Evolutionary conservation across 768 basidiomycete genomes (phyloP).

Genomic region (Tulasnella sp.): DNA sequence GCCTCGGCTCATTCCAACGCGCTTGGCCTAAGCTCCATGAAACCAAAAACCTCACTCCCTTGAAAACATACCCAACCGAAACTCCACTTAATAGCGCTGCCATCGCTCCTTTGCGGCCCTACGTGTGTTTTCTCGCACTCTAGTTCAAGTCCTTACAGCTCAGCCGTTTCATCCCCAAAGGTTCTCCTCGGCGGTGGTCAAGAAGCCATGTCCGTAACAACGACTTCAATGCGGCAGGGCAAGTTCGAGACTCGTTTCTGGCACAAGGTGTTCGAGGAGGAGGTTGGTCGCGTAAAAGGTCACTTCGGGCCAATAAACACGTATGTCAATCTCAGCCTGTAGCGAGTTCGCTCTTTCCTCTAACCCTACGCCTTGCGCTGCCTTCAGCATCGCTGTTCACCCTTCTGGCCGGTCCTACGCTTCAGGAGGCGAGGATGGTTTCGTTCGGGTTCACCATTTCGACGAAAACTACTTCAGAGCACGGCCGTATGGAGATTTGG

Average conservation of each 20-base stretch:
- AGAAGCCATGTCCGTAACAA: conserved; percentile 97
- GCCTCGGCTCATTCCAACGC: not conserved
- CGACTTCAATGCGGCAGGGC: conserved; percentile 89
- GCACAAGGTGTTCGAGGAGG: conserved; percentile 97
- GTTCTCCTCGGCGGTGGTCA: conserved; percentile 95
- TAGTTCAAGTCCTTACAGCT: not conserved
- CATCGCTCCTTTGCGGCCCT: conserved; percentile 80
- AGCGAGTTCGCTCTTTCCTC: not conserved
- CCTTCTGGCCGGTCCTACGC: conserved; percentile 87
- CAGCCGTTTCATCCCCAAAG: conserved; percentile 46
- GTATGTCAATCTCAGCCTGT: conserved; percentile 54
- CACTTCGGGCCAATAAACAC: conserved; percentile 97
- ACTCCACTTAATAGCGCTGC: conserved; percentile 95
- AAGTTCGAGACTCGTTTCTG: conserved; percentile 99
- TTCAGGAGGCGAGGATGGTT: conserved; percentile 96
- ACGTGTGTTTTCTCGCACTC: conserved; percentile 53
- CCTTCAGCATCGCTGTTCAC: conserved; percentile 82
- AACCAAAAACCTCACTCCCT: conserved; percentile 80
- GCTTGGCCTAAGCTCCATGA: conserved; percentile 70
- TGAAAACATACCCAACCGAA: conserved; percentile 93
- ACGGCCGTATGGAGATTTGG: conserved; percentile 85
- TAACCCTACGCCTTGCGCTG: not conserved
- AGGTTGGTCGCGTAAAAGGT: conserved; percentile 95
- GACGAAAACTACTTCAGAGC: conserved; percentile 94
- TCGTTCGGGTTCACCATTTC: conserved; percentile 87